Conservation (phyloP, 805 yeast species). For the Ogataea degrootiae region DNA sequence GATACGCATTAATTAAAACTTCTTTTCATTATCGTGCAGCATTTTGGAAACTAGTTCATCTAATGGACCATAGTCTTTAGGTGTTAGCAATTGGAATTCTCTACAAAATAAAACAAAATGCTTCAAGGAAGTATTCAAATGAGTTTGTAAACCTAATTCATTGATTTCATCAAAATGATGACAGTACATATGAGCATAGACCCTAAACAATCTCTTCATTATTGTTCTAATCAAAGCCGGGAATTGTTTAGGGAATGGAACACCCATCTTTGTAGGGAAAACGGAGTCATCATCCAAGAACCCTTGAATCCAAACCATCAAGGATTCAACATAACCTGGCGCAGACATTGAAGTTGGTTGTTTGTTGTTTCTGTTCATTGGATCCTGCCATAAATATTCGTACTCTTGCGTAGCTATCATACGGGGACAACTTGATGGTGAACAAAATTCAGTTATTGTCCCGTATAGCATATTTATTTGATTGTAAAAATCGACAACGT, state of each 20-base stretch:
- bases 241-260: constrained; percentile 87
- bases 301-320: constrained; percentile 95
- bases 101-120: constrained; percentile 86
- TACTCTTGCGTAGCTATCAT: constrained; percentile 98
- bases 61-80: constrained; percentile 88
- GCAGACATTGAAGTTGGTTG: constrained; percentile 88
- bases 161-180: constrained; percentile 95
- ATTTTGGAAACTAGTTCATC: constrained; percentile 74
- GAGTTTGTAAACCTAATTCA: constrained; percentile 88
- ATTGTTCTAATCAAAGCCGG: constrained; percentile 76
- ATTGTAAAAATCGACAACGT: constrained; percentile 94
- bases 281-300: constrained; percentile 84
- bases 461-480: constrained; percentile 97
- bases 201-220: constrained; percentile 85
- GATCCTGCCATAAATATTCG: constrained; percentile 95
- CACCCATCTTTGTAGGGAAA: constrained; percentile 86
- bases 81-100: constrained; percentile 73
- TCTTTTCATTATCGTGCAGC: constrained; percentile 36
- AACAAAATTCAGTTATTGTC: constrained; percentile 92
- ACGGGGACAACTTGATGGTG: constrained; percentile 89
- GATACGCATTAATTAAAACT: neutral
- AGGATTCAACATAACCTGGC: constrained; percentile 88
- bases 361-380: constrained; percentile 44
- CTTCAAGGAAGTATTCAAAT: constrained; percentile 88
- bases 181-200: constrained; percentile 96